Evolutionary conservation across 2,329 filamentous ascomycete species (phyloP), one percentile per base, ranked within the genome.

Genomic region (Pyrenophora teres): DNA sequence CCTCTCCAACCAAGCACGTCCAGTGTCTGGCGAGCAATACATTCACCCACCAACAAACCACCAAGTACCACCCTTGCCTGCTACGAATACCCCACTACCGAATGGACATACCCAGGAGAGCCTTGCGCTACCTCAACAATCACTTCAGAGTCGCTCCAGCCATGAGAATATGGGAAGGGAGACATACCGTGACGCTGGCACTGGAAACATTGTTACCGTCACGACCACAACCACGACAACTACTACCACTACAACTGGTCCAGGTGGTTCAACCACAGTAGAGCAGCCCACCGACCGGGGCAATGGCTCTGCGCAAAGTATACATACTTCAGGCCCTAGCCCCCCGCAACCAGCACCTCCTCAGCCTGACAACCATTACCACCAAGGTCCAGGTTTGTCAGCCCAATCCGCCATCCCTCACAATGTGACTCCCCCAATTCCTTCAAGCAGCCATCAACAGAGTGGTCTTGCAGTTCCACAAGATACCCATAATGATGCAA

Each of bases 181-280:
- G 30, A 67, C 68, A 9, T 65, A 72, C 38, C 63, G 64, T 25
- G 69, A 73, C 42, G 54, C 52, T 16, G 61, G 56, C 12, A 71
- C 70, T 6, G 70, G 70, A 0, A 69, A 72, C 21, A 63, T 72
- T 16, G 63, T 73, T 3, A 72, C 69, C 4, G 67, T 68, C 3
- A 71, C 67, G 7, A 73, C 69, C 0, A 73, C 70, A 10, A 72
- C 70, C 1, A 73, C 69, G 2, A 72, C 70, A 1, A 72, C 70
- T 1, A 72, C 70, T 0, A 73, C 69, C 2, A 72, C 69, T 13
- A 69, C 65, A 2, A 72, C 69, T 10, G 69, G 69, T 0, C 69
- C 69, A 12, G 70, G 70, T 3, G 70, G 70, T 1, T 61, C 61
- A 18, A 71, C 68, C 9, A 72, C 69, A 8, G 67, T 72, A 30